Base-by-base conservation (phyloP, 257 asterid species). In the Gentiana straminea region DNA sequence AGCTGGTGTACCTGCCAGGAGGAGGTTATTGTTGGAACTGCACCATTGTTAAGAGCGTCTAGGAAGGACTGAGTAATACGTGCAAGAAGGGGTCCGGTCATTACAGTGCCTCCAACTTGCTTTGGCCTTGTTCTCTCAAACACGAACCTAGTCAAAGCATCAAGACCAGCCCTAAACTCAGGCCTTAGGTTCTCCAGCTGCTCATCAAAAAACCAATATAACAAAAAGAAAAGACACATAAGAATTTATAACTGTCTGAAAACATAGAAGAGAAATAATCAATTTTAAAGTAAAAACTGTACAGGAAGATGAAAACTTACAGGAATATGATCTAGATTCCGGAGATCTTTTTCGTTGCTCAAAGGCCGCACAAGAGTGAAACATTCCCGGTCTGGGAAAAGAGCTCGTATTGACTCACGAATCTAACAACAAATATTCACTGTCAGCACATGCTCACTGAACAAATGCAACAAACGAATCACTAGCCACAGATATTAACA, bases 321-420 rank as follows among this genome's bases (percentile, higher is more conserved):
- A 12, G 78, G 32, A 68, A 91, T 91, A 66, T 84, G 96, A 70
- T 91, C 95, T 34, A 89, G 81, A 49, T 94, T 83, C 68, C 84
- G 98, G 66, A 91, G 96, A 50, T 91, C 96, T 37, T 66, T 72
- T 72, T 91, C 98, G 33, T 83, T 67, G 80, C 83, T 87, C 66
- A 87, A 70, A 46, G 98, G 98, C 52, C 98, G 73, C 55, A 91
- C 96, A 64, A 91, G 96, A n/a, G 98, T 66, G 75, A 69, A 91
- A 77, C 98, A 91, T 67, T 91, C 98, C 69, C 98, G 80, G 73
- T 91, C 94, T 13, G 98, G 98, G 71, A 91, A 91, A 70, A 91
- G 94, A 68, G 98, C 98, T 68, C 94, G 94, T 71, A 92, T 88
- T 67, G 97, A 92, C 72, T 92, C 99, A 45, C 97, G 89, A 52